These are phyloP conservation scores for Coemansia reversa DNA, from an alignment of 192 early-diverging fungal genomes.

Conservation along the genomic window DNA sequence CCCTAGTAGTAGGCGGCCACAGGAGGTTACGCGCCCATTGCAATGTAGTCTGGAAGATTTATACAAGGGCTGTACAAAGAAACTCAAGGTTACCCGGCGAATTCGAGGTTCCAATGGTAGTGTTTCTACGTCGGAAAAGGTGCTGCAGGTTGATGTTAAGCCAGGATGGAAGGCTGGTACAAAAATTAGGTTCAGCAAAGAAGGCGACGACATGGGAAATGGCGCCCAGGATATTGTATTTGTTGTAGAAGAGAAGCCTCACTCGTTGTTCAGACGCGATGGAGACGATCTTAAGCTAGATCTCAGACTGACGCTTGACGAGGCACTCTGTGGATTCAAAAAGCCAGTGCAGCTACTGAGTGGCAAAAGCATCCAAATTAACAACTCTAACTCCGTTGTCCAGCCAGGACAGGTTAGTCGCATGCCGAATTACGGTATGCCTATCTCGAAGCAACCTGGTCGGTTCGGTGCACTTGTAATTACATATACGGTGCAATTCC, in stretches of 20 bases:
- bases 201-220: conserved; percentile 83
- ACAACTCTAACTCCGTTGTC: conserved; percentile 59
- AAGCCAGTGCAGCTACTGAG: conserved; percentile 74
- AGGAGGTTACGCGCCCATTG: conserved; percentile 68
- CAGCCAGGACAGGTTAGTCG: conserved; percentile 73
- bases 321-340: conserved; percentile 77
- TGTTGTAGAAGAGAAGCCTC: conserved; percentile 90
- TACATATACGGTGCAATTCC: conserved; percentile 78
- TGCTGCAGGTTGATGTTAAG: conserved; percentile 81
- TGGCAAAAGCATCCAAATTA: conserved; percentile 68
- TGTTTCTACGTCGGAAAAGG: conserved; percentile 64
- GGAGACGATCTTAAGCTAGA: conserved; percentile 76
- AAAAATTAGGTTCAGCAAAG: conserved; percentile 86
- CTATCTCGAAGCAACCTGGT: conserved; percentile 79
- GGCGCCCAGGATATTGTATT: conserved; percentile 94
- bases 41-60: conserved; percentile 88
- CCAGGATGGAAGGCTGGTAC: conserved; percentile 98
- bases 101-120: conserved; percentile 36
- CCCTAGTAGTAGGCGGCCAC: conserved; percentile 54
- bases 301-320: conserved; percentile 69
- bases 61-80: conserved; percentile 85
- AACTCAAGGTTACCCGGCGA: conserved; percentile 87
- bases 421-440: conserved; percentile 88
- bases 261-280: conserved; percentile 81
- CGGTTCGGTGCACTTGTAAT: conserved; percentile 88